These are phyloP conservation scores for Xylaria bambusicola DNA, from an alignment of 495 filamentous ascomycete species.

Conservation along the genomic window DNA sequence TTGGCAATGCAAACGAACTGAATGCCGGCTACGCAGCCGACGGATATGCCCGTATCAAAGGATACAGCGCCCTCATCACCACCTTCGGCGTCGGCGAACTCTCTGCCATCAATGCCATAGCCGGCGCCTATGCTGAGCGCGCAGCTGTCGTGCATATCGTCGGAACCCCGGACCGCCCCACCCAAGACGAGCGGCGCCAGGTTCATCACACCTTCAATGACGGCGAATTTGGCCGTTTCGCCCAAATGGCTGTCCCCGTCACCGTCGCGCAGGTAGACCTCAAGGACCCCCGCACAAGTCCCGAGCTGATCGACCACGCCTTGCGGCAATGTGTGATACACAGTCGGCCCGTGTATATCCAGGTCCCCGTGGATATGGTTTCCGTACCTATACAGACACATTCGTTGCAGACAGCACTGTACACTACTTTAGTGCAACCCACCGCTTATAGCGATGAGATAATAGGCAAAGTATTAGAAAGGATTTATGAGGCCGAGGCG, in stretches of 20 bases:
- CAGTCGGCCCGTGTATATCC: constrained; percentile 72
- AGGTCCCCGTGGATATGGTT: constrained; percentile 75
- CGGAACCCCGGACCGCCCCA: constrained; percentile 54
- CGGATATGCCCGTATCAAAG: constrained; percentile 67
- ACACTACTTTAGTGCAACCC: constrained; percentile 60
- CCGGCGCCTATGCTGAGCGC: constrained; percentile 64
- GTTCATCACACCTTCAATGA: constrained; percentile 82
- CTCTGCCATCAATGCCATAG: constrained; percentile 63
- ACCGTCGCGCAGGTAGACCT: constrained; percentile 64
- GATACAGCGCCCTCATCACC: constrained; percentile 63
- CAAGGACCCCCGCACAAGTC: constrained; percentile 61
- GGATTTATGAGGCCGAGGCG: constrained; percentile 65
- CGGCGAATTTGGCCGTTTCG: constrained; percentile 73
- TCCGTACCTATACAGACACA: constrained; percentile 65
- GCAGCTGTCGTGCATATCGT: constrained; percentile 72
- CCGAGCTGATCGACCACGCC: constrained; percentile 67
- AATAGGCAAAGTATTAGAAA: constrained; percentile 64
- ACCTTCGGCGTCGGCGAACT: constrained; percentile 72
- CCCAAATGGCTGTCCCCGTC: constrained; percentile 64
- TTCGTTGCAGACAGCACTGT: constrained; percentile 59
- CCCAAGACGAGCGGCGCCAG: constrained; percentile 51
- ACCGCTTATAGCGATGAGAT: constrained; percentile 69
- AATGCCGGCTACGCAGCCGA: constrained; percentile 71
- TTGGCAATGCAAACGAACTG: constrained; percentile 68
- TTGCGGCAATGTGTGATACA: constrained; percentile 68